These are phyloP conservation scores for Flaveria robusta DNA, from an alignment of 129 eudicot species.

Conservation along the genomic window DNA sequence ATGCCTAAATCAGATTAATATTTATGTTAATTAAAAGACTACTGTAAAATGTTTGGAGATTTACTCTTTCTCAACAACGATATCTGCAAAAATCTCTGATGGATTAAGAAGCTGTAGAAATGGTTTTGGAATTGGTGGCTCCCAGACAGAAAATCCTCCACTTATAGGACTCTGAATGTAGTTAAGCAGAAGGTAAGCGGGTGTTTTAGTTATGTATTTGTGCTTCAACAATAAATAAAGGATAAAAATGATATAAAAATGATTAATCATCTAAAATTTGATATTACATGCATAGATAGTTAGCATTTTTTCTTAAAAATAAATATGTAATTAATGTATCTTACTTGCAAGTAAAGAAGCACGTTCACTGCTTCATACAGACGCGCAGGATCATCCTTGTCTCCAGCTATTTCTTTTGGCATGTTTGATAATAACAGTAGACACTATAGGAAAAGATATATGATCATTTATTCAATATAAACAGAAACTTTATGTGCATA, in stretches of 20 bases:
- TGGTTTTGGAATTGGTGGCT: slow-evolving; percentile 61
- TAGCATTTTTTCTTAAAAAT: neutral
- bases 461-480: neutral
- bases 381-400: slow-evolving; percentile 40
- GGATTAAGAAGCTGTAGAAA: slow-evolving; percentile 63
- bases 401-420: slow-evolving; percentile 54
- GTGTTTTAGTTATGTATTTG: too few relatives aligned
- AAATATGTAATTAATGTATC: neutral
- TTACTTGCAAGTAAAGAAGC: slow-evolving; percentile 57
- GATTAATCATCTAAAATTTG: neutral
- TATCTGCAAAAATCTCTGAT: slow-evolving; percentile 66
- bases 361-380: slow-evolving; percentile 63
- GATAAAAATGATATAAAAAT: too few relatives aligned
- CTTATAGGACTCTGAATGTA: slow-evolving; percentile 46
- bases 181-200: neutral
- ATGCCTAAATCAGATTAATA: neutral
- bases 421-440: slow-evolving; percentile 51
- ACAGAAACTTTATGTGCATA: neutral
- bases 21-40: neutral
- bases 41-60: neutral
- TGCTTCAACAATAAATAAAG: too few relatives aligned
- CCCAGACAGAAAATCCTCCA: slow-evolving; percentile 76
- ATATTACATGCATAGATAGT: neutral
- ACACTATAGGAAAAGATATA: slow-evolving; percentile 39
- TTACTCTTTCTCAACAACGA: slow-evolving; percentile 72